Percentiles rank a stretch among this genome's conserved stretches.
Conservation (phyloP, 257 asterid species). For the Ophiorrhiza pumila region DNA sequence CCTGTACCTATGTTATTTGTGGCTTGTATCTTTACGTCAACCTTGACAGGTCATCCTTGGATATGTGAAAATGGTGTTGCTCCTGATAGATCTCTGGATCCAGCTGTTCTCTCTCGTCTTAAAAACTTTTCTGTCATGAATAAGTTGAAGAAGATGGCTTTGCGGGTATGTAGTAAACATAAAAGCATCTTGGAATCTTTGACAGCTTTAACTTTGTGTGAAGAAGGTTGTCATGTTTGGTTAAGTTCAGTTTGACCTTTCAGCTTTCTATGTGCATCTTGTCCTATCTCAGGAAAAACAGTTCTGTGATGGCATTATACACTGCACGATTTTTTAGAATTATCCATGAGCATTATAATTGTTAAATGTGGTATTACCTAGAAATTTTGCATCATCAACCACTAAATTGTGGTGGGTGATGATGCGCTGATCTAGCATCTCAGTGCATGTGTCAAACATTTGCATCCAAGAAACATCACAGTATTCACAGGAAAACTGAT, state of each 20-base stretch:
- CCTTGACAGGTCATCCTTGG: slow-evolving; percentile 73
- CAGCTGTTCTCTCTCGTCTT: slow-evolving; percentile 81
- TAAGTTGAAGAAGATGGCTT: slow-evolving; percentile 80
- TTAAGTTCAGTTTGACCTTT: neutral
- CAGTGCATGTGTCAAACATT: neutral
- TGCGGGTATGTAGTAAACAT: slow-evolving; percentile 53
- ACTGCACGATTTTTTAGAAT: neutral
- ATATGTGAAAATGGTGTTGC: slow-evolving; percentile 79
- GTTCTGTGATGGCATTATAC: neutral
- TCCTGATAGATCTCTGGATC: slow-evolving; percentile 70
- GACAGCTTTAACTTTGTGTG: neutral
- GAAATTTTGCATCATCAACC: neutral
- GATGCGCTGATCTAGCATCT: neutral
- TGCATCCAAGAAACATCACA: neutral
- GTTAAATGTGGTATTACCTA: neutral
- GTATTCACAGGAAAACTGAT: neutral
- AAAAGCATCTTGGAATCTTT: neutral
- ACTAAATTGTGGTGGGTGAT: neutral
- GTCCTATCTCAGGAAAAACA: neutral
- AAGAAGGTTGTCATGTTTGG: neutral
- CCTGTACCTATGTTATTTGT: neutral
- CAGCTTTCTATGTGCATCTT: neutral
- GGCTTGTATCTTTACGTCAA: slow-evolving; percentile 12
- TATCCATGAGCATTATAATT: neutral
- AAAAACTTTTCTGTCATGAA: slow-evolving; percentile 80